Evolutionary conservation across 106 monocot genomes (phyloP), one percentile per base, ranked within the genome.

Genomic region (Alisma plantagoaquatica): DNA sequence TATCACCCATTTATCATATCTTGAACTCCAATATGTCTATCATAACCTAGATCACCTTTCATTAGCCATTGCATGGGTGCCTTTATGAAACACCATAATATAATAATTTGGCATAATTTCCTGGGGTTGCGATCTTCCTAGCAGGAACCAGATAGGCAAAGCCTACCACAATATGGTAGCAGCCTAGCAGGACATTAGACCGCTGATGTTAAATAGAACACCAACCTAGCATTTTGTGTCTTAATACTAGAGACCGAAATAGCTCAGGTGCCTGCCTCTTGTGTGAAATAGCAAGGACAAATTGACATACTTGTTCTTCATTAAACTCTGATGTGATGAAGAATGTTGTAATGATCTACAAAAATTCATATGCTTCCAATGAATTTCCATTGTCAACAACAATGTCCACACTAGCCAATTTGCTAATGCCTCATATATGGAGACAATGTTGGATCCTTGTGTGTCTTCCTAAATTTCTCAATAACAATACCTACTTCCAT

Each of bases 221-320:
- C 81, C 64, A 70, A 86, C 86, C 86, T 85, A 75, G 79, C 29
- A 76, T 65, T 80, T 55, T 75, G 49, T 85, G 77, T 51, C 59
- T 46, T 62, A 85, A 54, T 27, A 79, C 75, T 68, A 85, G 65
- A 66, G 79, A 52, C 24, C 70, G 79, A 69, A 79, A 85, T 33
- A 76, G 68, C 57, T 73, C 70, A 63, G 79, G 57, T 30, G 79
- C 65, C 65, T 76, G 79, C 76, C 68, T 75, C 35, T 75, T 68
- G 46, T 73, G 64, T 55, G 79, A 69, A n/a, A 79, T 49, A 66
- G 76, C 72, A 59, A 80, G 45, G 46, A 85, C 66, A 35, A 85
- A 67, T 63, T 85, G 75, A 69, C 79, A 75, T 38, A 85, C 73
- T 56, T 76, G 65, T 32, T 85, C 79, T 70, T 85, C 79, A 54